Percentiles rank a stretch among this genome's conserved stretches.
Conservation (phyloP, 352 stramenopile species). For the Globisporangium nunn region DNA sequence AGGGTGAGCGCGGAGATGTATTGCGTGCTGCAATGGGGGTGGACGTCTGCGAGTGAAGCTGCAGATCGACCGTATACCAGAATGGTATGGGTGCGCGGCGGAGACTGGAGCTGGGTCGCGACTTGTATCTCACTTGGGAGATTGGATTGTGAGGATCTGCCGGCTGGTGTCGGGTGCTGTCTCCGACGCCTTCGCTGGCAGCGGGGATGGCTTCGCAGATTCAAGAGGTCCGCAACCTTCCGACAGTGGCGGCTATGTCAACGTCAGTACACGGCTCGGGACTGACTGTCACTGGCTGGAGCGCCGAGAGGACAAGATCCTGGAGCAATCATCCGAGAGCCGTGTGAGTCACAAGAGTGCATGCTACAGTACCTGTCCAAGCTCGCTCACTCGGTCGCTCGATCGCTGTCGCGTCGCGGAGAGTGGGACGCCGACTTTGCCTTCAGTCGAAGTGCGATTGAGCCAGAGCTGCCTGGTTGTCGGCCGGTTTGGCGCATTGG, state of each 20-base stretch:
- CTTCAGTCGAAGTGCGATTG: too few species aligned
- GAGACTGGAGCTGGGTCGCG: conserved; percentile 7
- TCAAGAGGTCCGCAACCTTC: background rate
- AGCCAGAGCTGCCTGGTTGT: too few species aligned
- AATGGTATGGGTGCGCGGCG: background rate
- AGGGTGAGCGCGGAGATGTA: too few species aligned
- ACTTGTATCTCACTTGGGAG: conserved; percentile 20
- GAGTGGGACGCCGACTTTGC: background rate
- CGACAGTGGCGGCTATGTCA: background rate
- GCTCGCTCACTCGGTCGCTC: background rate
- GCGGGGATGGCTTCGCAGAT: conserved; percentile 4
- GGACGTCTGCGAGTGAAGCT: background rate
- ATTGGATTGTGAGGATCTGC: conserved; percentile 13
- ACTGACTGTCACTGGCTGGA: background rate
- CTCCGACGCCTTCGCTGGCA: background rate
- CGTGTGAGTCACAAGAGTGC: background rate
- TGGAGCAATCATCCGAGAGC: too few species aligned
- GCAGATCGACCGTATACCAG: background rate
- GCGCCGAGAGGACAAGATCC: too few species aligned
- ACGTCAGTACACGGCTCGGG: background rate
- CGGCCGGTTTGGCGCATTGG: too few species aligned
- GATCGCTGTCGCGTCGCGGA: background rate
- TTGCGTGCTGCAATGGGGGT: conserved; percentile 6
- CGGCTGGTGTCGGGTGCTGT: background rate
- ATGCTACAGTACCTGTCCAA: background rate